Base-by-base conservation (phyloP, 148 eudicot genomes). In the Camellia japonica region DNA sequence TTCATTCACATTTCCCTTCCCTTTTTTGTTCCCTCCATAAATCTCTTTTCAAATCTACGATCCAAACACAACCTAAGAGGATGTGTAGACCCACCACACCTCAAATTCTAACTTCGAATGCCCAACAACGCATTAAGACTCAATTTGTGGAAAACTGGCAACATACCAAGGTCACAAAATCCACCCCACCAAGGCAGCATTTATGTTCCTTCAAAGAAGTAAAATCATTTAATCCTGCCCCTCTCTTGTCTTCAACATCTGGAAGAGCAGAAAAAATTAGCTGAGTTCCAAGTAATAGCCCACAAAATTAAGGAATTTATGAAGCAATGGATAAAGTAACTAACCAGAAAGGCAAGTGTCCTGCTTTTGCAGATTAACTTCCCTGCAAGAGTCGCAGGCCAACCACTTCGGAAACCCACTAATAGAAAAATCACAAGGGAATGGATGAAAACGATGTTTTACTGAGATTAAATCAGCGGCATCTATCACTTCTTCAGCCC, bases 151-250 rank as follows among this genome's bases (percentile, higher is more conserved):
- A 13, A 76, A 60, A 80, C 20, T 30, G 66, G 44, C 70, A 59
- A 71, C 91, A 67, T 93, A 96, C 99, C 90, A 96, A 83, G 62
- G 99, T 96, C 81, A 96, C 84, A 79, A 92, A 90, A 83, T 96
- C 97, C 75, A 96, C 87, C 75, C 99, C 97, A 80, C 97, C 97
- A 78, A 86, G 78, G 83, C 97, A 93, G 86, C 90, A 87, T 56
- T 84, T 81, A 23, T 73, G 55, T 56, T 87, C 90, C 64, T 82
- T 79, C 23, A 19, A n/a, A 44, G 74, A 83, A 61, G 77, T 58
- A 49, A 76, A 18, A 49, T 79, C 80, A 59, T 14, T 70, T 11
- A 65, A 46, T 23, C 77, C 79, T 51, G 41, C 77, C 47, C 73
- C 58, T 56, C 55, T 65, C 43, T 46, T 66, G 73, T 63, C 79